Base-by-base conservation (phyloP, 2,329 filamentous ascomycete genomes). In the Westerdykella sp. region DNA sequence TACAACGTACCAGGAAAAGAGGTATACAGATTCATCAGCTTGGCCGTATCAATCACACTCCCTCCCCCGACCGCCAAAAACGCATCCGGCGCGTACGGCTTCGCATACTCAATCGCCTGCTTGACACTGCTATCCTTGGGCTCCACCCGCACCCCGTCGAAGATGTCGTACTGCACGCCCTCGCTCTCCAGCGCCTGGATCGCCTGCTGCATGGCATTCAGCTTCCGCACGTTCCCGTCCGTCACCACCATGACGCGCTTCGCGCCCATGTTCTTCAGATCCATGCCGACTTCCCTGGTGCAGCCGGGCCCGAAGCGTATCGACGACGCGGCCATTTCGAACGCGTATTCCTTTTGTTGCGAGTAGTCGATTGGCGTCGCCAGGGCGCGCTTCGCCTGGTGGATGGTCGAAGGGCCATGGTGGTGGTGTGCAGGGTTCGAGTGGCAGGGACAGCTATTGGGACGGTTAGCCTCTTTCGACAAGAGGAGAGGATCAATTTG, bases 261-360 rank as follows among this genome's bases (percentile, higher is more conserved):
- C 6, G 85, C 83, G 12, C 86, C 85, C 75, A 98, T 77, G 64
- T 98, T 97, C 69, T 82, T 84, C 55, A 97, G 83, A 69, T 98
- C 93, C 93, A 97, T 97, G 51, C 93, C 93, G 15, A 98, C 89
- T 69, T 98, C 93, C 67, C 88, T 87, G 18, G 93, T 98, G 44
- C 85, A 86, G 5, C 93, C 93, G 0, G 88, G 87, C 0, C 93
- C 93, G 58, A 97, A 98, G 11, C 93, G 82, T 60, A 98, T 96
- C 22, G 85, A 87, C 1, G 87, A 95, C 1, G 93, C 89, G 0
- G 93, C 93, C 91, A 98, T 95, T 68, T 98, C 93, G 63, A 98
- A 98, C 12, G 93, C 93, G 71, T 98, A 98, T 67, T 98, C 93
- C 66, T 94, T 95, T 60, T 89, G 79, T 51, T 81, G 78, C 2